Base-by-base conservation (phyloP, 805 yeast species). In the Ogataea neopini region DNA sequence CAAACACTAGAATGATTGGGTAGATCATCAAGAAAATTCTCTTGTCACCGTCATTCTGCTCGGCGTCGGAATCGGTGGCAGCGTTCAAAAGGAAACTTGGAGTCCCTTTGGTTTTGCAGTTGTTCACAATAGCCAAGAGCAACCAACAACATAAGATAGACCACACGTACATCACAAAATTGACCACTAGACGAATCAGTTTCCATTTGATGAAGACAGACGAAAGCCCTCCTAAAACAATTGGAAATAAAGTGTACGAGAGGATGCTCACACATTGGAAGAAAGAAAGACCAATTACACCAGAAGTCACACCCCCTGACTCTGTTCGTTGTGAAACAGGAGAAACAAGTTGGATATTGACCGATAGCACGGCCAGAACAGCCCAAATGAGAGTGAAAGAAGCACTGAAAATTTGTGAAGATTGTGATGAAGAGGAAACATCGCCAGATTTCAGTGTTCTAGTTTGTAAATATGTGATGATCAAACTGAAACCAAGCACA, bases 181-280 rank as follows among this genome's bases (percentile, higher is more conserved):
- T 72, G 20, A 78, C 45, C 0, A 66, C 53, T 23, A 78, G 55
- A 46, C 83, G 64, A 3, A 79, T 44, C 9, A 72, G 48, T 52
- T 71, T 73, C 72, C 74, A 73, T 20, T 64, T 60, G 34, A 79
- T 52, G 5, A 77, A 61, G 2, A 77, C 66, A 41, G 80, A 70
- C 14, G 75, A 41, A 8, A 78, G 40, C 3, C 74, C 78, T 3
- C 83, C 83, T 7, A 75, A 52, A 2, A 75, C 70, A 22, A 79
- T 69, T 2, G 84, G 84, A 58, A 79, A 79, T 64, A 77, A 62
- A 20, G 80, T 72, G 62, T 80, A 80, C 2, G 83, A 80, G 11
- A 78, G 66, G 22, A 82, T 80, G 60, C 80, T 74, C 25, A 80
- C 67, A 43, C 83, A 79, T 34, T 79, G 78, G 69, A 79, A 70